phyloP scores from a whole-genome alignment of 176 grass and related monocot genomes.

The Poa pratensis region DNA sequence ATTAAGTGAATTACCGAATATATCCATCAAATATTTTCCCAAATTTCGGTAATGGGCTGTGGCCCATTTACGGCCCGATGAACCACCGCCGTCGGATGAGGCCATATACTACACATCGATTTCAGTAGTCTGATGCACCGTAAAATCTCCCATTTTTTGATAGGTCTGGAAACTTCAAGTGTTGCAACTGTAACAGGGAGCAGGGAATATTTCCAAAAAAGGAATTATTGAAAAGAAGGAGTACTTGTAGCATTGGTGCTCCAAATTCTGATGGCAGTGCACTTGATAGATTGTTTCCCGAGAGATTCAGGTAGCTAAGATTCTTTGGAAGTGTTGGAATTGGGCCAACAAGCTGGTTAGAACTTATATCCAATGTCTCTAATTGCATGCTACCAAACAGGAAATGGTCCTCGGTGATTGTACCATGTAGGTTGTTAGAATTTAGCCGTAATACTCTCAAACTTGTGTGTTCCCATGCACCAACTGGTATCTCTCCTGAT shows the following conservation, averaged over 20 bases:
- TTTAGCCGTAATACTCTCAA: not conserved
- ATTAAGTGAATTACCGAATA: no score
- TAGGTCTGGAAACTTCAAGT: not conserved
- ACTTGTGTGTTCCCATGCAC: constrained; percentile 11
- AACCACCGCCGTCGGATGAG: no score
- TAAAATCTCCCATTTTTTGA: no score
- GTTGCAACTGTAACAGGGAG: not conserved
- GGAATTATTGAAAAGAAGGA: constrained; percentile 14
- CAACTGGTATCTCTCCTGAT: constrained; percentile 32
- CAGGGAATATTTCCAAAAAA: constrained; percentile 12
- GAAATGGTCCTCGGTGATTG: constrained; percentile 39
- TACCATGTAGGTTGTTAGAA: constrained; percentile 38
- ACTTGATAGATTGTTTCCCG: constrained; percentile 21
- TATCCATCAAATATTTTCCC: no score
- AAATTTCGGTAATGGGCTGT: no score
- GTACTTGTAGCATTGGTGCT: not conserved
- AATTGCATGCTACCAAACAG: not conserved
- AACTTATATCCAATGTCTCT: not conserved
- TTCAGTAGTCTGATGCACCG: no score
- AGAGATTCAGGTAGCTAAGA: not conserved
- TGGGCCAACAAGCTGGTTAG: not conserved
- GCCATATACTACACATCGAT: no score
- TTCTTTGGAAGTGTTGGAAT: not conserved
- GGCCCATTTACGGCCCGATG: no score
- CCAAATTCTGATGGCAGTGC: not conserved